Base-by-base conservation (phyloP, 441 rosid species). In the Raphanus hybrid region DNA sequence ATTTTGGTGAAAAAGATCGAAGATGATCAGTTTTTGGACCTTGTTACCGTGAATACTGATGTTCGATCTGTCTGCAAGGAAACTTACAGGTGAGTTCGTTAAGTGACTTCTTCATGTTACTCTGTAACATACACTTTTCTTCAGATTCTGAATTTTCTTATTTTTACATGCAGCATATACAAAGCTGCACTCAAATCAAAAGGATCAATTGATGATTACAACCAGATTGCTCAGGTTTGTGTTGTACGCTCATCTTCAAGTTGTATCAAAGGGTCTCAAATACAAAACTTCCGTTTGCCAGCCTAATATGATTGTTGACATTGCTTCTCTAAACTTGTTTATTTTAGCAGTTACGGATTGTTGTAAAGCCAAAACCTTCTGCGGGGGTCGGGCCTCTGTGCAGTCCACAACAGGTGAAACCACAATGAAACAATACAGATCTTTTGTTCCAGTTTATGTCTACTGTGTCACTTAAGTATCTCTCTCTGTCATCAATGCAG, bases 141-240 rank as follows among this genome's bases (percentile, higher is more conserved):
- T 77, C 54, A 54, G 69, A 54, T 74, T 69, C 60, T 64, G 55
- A 71, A 58, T 12, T 26, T 64, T 84, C 71, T 59, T 55, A 74
- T 70, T 16, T 80, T 71, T 81, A 72, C 64, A 71, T 82, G 80
- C 91, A 96, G 99, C 75, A 88, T 96, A 66, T 91, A 88, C 76
- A 96, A 84, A 89, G 87, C 97, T 66, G 93, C 87, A 65, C 90
- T 88, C 66, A 96, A 96, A 87, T 92, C 97, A 34, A 96, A 87
- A 81, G 86, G 97, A 80, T 91, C 91, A 8, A 89, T 96, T 79
- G 85, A 74, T 60, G 94, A 92, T 84, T 89, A 91, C 81, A 93
- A 96, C 82, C 97, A 96, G 87, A 89, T 92, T 81, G 96, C 97
- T 15, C 99, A 96, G 99, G 99, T 96, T 75, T 82, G 92, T 87